A percentile compares a stretch with the other conserved stretches of the same genome.
These are phyloP conservation scores for Protomyces inundatus DNA, from an alignment of 1,139 yeast genomes.

Conservation along the genomic window DNA sequence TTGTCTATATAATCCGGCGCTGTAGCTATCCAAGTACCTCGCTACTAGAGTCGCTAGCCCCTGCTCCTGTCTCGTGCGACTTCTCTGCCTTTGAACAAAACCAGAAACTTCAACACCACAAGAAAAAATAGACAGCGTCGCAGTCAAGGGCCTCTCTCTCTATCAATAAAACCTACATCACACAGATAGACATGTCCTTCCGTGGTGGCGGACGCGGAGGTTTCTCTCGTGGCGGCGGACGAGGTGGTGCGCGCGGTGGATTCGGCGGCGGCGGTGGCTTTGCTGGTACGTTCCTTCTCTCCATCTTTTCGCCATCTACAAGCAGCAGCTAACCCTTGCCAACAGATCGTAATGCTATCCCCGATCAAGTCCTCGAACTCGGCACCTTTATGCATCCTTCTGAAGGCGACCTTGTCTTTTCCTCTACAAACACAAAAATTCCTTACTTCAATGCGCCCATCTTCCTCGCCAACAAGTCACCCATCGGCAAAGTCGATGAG, in stretches of 20 bases:
- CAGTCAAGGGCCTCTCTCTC: too few species aligned
- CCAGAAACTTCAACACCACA: too few species aligned
- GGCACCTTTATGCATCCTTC: slow-evolving; percentile 88
- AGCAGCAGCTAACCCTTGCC: not conserved
- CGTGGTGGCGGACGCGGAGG: slow-evolving; percentile 26
- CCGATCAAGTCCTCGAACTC: slow-evolving; percentile 58
- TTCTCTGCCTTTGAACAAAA: too few species aligned
- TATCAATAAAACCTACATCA: too few species aligned
- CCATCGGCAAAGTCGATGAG: slow-evolving; percentile 96
- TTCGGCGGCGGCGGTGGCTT: slow-evolving; percentile 25
- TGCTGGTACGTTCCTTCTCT: slow-evolving; percentile 1
- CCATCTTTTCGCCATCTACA: not conserved
- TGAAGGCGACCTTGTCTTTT: slow-evolving; percentile 96
- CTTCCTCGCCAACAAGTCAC: slow-evolving; percentile 84
- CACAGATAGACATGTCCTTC: slow-evolving; percentile 3
- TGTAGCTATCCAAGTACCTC: too few species aligned
- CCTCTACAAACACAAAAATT: slow-evolving; percentile 84
- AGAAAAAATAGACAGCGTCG: too few species aligned
- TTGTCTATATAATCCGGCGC: too few species aligned
- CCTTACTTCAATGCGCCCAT: slow-evolving; percentile 99
- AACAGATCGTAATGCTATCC: slow-evolving; percentile 17
- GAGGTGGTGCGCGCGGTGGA: slow-evolving; percentile 20
- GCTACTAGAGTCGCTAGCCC: too few species aligned
- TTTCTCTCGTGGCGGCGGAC: slow-evolving; percentile 16
- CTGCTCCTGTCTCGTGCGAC: too few species aligned